Evolutionary conservation across 2,329 filamentous ascomycete species (phyloP), one percentile per base, ranked within the genome.

Genomic region (Hymenoscyphus linearis): DNA sequence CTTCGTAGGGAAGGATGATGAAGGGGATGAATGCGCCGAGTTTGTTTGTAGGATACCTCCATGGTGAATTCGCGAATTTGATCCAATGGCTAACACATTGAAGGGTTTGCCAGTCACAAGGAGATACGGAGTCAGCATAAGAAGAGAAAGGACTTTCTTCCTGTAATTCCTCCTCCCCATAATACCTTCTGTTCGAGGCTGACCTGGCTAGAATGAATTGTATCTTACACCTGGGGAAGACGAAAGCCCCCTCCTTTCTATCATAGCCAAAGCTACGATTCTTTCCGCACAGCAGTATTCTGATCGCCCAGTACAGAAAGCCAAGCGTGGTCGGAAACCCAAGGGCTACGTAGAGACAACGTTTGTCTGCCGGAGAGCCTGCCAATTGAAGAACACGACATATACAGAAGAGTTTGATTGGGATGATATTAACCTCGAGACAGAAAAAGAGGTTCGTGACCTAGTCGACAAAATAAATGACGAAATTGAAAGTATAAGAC

Each of bases 341-440:
- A 89, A 93, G 68, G 86, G 85, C 72, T 91, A 90, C 65, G 40
- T 47, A 10, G 40, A 47, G 40, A 97, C 96, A 75, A 86, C 89
- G 18, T 98, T 98, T 70, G 77, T 98, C 55, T 98, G 95, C 71
- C 87, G 93, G 57, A 82, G 93, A 73, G 95, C 91, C 25, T 96
- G 93, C 71, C 96, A 96, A 72, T 90, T 90, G 13, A 82, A 92
- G 62, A 96, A 93, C 26, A 89, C 91, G 22, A 92, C 86, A 25
- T 99, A 98, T 73, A 97, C 93, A 0, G 86, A 95, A 14, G 92
- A 97, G 69, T 96, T 99, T 67, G 74, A 84, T 1, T 99, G 95
- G 95, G 92, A 97, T 71, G 85, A 65, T 27, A 62, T 34, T 25
- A 53, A 53, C 27, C 25, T 25, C 61, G 7, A 65, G 60, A 44